Evolutionary conservation across 371 early-diverging fungal genomes (phyloP).

Genomic region (Mucor piriformis): DNA sequence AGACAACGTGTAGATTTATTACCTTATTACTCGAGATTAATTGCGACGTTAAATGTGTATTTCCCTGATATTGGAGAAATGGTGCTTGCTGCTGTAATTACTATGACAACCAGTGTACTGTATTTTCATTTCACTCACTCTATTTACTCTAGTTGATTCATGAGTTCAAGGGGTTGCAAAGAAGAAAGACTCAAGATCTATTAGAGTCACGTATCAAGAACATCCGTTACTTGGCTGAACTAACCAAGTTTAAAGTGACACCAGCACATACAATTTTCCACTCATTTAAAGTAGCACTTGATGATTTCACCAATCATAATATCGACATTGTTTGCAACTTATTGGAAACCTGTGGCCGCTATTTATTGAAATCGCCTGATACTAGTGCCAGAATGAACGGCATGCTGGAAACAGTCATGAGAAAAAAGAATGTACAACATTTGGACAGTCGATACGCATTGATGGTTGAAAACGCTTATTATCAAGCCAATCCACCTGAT

Average conservation of each 20-base stretch:
- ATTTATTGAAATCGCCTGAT: slow-evolving; percentile 76
- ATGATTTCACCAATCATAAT: slow-evolving; percentile 81
- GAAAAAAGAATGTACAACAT: slow-evolving; percentile 82
- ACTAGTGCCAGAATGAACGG: slow-evolving; percentile 64
- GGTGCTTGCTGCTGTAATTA: slow-evolving; percentile 58
- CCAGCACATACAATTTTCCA: slow-evolving; percentile 83
- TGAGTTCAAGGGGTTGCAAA: slow-evolving; percentile 73
- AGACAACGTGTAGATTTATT: slow-evolving; percentile 83
- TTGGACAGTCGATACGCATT: slow-evolving; percentile 82
- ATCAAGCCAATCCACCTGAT: slow-evolving; percentile 88
- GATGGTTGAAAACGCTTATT: slow-evolving; percentile 94
- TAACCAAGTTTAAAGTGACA: slow-evolving; percentile 89
- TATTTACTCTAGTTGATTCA: slow-evolving; percentile 53
- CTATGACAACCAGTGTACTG: too few species aligned
- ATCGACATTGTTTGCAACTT: slow-evolving; percentile 85
- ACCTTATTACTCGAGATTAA: slow-evolving; percentile 89
- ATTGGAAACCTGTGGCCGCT: slow-evolving; percentile 92
- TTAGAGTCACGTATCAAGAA: slow-evolving; percentile 82
- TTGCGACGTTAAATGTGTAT: slow-evolving; percentile 85
- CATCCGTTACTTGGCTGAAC: slow-evolving; percentile 86
- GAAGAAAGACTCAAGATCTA: slow-evolving; percentile 70
- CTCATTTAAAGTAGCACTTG: slow-evolving; percentile 80
- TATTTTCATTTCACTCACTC: not conserved
- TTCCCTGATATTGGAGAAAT: slow-evolving; percentile 82
- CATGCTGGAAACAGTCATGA: slow-evolving; percentile 85